phyloP scores from a whole-genome alignment of 2,329 filamentous ascomycete genomes.

The Talaromyces rugulosus region DNA sequence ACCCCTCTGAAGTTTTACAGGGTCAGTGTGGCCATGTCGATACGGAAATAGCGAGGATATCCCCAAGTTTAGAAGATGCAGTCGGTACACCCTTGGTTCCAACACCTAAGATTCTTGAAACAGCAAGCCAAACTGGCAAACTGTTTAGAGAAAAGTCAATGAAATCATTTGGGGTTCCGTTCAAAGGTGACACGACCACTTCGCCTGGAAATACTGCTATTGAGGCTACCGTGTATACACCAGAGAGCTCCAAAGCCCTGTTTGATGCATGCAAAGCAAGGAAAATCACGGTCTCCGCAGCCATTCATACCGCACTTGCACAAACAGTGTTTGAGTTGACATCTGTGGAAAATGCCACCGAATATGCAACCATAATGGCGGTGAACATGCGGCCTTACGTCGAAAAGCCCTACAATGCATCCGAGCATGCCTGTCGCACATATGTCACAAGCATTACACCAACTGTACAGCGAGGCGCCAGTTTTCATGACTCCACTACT shows the following conservation, averaged over 20 bases:
- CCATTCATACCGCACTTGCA: slow-evolving; percentile 12
- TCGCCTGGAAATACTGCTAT: slow-evolving; percentile 4
- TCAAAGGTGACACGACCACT: slow-evolving; percentile 12
- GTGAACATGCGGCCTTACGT: slow-evolving; percentile 15
- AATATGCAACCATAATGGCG: slow-evolving; percentile 14
- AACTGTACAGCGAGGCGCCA: slow-evolving; percentile 3
- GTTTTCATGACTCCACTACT: slow-evolving; percentile 8
- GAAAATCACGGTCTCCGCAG: slow-evolving; percentile 14
- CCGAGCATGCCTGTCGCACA: slow-evolving; percentile 12
- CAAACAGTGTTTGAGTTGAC: slow-evolving; percentile 11
- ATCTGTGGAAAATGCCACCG: background rate
- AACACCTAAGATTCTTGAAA: slow-evolving; percentile 7
- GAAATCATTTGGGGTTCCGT: slow-evolving; percentile 9
- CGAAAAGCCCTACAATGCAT: slow-evolving; percentile 12
- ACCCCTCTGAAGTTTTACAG: background rate
- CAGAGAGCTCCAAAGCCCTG: slow-evolving; percentile 8
- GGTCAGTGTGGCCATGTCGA: background rate
- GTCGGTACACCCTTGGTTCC: slow-evolving; percentile 6
- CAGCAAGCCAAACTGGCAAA: slow-evolving; percentile 4
- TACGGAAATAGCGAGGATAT: slow-evolving; percentile 10
- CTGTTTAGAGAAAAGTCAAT: slow-evolving; percentile 10
- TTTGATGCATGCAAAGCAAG: slow-evolving; percentile 13
- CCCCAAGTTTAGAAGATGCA: slow-evolving; percentile 15
- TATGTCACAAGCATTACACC: slow-evolving; percentile 14
- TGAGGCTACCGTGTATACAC: slow-evolving; percentile 5